Evolutionary conservation across 2,329 filamentous ascomycete genomes (phyloP), one percentile per base, ranked within the genome.

Genomic region (Aureobasidium sp.): DNA sequence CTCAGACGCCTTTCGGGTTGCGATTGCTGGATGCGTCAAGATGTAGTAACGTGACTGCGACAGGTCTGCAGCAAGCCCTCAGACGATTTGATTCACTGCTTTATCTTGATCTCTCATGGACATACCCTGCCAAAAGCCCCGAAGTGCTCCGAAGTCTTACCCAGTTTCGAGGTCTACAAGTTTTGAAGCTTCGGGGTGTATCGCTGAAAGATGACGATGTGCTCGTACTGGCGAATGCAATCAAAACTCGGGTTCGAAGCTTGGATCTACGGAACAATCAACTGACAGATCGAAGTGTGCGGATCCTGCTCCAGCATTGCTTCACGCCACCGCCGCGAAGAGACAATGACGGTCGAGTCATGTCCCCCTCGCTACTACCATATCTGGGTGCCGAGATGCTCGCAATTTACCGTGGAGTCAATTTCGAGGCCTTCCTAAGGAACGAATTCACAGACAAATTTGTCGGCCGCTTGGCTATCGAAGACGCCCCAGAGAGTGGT

Each of bases 31-130:
- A 85, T 65, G 83, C 83, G 11, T 81, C 82, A 8, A 71, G 76
- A 39, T 85, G 84, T 71, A 76, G 76, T 1, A 87, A 87, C 67
- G 77, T 80, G n/a, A 86, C 84, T 1, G 80, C 81, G 0, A 73
- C 72, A 20, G 79, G 81, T 0, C 75, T 87, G 8, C 75, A 78
- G 27, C 77, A 80, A 63, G 80, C 80, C 0, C 65, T 87, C 27
- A 70, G 75, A 15, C 77, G 78, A 20, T 83, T 86, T 62, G 79
- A 82, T 1, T 73, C 76, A 37, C 71, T 87, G 29, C 74, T 84
- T 6, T 86, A 84, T 65, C 71, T 87, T 17, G 82, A 86, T 68
- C 69, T 87, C 15, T 86, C 84, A 78, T 72, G 75, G 71, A 55
- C 72, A 64, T 56, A 69, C 45, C 66, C 72, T 15, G 70, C 72